Percentiles rank a stretch among this genome's conserved stretches.
Conservation (phyloP, 192 early-diverging fungal genomes). For the Gigaspora rosea region DNA sequence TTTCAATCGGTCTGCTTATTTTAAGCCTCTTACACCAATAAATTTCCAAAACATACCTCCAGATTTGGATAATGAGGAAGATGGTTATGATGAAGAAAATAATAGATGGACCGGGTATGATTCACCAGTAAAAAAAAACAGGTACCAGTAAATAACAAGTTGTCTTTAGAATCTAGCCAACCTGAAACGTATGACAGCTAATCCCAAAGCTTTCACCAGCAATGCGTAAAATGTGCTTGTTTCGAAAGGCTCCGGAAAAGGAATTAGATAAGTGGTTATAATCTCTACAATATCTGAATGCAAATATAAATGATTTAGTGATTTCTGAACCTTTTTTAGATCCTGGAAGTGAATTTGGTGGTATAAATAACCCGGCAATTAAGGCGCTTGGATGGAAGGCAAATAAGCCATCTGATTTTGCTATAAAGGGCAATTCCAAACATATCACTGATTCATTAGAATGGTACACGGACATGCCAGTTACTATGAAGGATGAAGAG, state of each 20-base stretch:
- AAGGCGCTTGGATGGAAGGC: not conserved
- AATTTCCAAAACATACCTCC: too few relatives aligned
- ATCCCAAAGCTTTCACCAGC: not conserved
- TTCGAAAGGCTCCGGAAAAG: not conserved
- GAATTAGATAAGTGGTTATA: not conserved
- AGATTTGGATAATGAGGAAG: not conserved
- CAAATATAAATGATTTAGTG: not conserved
- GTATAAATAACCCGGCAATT: not conserved
- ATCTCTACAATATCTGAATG: not conserved
- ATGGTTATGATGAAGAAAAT: not conserved
- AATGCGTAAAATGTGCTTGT: not conserved
- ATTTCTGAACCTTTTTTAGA: slow-evolving; percentile 11
- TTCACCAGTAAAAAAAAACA: not conserved
- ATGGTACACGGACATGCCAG: not conserved
- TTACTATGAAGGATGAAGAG: not conserved
- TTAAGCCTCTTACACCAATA: too few relatives aligned
- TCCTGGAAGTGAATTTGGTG: not conserved
- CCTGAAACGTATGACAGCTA: slow-evolving; percentile 7
- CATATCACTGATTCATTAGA: not conserved
- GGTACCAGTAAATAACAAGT: not conserved
- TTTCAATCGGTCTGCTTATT: too few relatives aligned
- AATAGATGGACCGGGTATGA: not conserved
- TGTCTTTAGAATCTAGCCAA: too few relatives aligned
- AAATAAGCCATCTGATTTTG: not conserved
- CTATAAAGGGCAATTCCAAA: not conserved